Base-by-base conservation (phyloP, 2,329 filamentous ascomycete genomes). In the Thermochaetoides dissita region DNA sequence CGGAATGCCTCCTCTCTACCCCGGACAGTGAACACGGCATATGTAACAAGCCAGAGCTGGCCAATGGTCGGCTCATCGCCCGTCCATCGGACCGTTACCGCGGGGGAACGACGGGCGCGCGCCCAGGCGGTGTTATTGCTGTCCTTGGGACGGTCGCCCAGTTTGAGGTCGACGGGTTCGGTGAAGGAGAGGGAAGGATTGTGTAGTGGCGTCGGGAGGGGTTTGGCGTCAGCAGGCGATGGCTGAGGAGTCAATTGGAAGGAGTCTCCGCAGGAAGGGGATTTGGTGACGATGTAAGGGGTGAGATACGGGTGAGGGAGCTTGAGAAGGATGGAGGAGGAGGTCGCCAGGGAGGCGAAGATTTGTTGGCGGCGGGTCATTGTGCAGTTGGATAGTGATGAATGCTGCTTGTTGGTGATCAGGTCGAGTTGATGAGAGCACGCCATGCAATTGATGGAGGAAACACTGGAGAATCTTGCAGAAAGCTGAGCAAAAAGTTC, bases 81-180 rank as follows among this genome's bases (percentile, higher is more conserved):
- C 17, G 63, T 60, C 71, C 71, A 74, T 39, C 55, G 51, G 37
- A 69, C 52, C 6, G 57, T 57, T 35, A 67, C 65, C 41, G 62
- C 61, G 3, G 71, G 71, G 4, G 68, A 69, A 44, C 71, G 66
- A 32, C 70, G 61, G n/a, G 71, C 66, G n/a, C 71, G 63, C 6
- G 66, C 71, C 71, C 71, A 75, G 38, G 68, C 59, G 37, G 68
- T 71, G 57, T 75, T 75, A 58, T 73, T 70, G 44, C 68, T 70
- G 31, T 63, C 63, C 40, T 59, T 50, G 28, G 57, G 57, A n/a
- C 55, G 47, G 41, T 57, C 53, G 35, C 55, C 51, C 12, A 55
- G 57, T 40, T 56, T 58, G 48, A 57, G 51, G 37, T 56, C 50
- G 36, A 53, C 47, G 17, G 60, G 60, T 30, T 58, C 59, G 30